A percentile compares a stretch with the other conserved stretches of the same genome.
Evolutionary conservation across 2,329 filamentous ascomycete genomes (phyloP).

Genomic region (Cryphonectria carpinicola): DNA sequence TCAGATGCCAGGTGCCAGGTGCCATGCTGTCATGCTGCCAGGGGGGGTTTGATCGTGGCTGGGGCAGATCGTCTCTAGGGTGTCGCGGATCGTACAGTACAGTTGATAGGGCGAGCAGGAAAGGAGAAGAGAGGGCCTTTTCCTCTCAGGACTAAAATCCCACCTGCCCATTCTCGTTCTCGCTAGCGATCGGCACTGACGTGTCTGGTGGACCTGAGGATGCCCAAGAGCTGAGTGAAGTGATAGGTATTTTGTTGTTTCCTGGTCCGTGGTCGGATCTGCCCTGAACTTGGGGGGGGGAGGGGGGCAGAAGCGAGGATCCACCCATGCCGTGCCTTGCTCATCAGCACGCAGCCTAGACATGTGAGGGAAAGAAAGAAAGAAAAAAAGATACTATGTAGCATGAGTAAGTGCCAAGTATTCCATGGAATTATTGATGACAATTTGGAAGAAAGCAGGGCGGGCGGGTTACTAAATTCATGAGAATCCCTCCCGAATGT

Average conservation of each 20-base stretch:
- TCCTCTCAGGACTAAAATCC: neutral
- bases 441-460: neutral
- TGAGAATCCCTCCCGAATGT: neutral
- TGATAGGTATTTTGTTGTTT: neutral
- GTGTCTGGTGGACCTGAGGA: neutral
- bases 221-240: neutral
- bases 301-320: neutral
- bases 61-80: constrained; percentile 1
- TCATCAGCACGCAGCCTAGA: neutral
- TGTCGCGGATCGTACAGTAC: neutral
- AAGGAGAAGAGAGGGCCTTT: neutral
- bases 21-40: constrained; percentile 1
- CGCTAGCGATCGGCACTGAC: neutral
- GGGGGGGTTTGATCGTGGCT: neutral
- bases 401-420: neutral
- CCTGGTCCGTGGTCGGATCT: neutral
- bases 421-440: neutral
- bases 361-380: neutral
- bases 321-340: neutral
- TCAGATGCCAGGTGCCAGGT: neutral
- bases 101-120: neutral
- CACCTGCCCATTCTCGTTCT: neutral
- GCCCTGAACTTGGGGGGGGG: neutral
- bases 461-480: neutral
- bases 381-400: neutral